Evolutionary conservation across 768 basidiomycete species (phyloP).

Genomic region (Lanmaoa rubissima): DNA sequence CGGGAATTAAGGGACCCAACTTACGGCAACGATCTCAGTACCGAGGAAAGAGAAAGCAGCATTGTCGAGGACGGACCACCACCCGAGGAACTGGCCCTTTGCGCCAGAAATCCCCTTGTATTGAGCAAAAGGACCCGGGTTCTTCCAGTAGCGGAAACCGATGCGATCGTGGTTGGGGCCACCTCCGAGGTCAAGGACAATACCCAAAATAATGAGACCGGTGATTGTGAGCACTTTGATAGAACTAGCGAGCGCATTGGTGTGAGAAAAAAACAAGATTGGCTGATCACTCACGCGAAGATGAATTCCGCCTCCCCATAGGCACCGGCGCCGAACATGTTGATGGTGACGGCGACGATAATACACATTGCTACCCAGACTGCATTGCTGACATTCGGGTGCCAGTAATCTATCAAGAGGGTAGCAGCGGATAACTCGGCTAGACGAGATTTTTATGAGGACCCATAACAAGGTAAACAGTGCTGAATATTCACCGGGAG

Average conservation of each 20-base stretch:
- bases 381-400: slow-evolving; percentile 53
- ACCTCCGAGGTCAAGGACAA: slow-evolving; percentile 84
- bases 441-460: slow-evolving; percentile 11
- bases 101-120: slow-evolving; percentile 59
- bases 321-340: slow-evolving; percentile 70
- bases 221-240: slow-evolving; percentile 89
- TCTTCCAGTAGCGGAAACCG: slow-evolving; percentile 67
- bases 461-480: background rate
- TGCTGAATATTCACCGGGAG: slow-evolving; percentile 21
- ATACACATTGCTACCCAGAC: slow-evolving; percentile 81
- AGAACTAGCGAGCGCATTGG: slow-evolving; percentile 38
- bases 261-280: background rate
- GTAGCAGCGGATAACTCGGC: slow-evolving; percentile 47
- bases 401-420: slow-evolving; percentile 77
- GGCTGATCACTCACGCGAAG: slow-evolving; percentile 55
- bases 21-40: slow-evolving; percentile 89
- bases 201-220: slow-evolving; percentile 66
- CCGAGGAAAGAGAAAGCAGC: slow-evolving; percentile 94
- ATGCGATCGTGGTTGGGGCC: slow-evolving; percentile 77
- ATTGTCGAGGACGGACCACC: slow-evolving; percentile 71
- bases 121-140: slow-evolving; percentile 88
- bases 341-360: slow-evolving; percentile 73
- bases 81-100: slow-evolving; percentile 75
- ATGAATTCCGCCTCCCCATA: slow-evolving; percentile 87
- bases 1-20: slow-evolving; percentile 20